Evolutionary conservation across 768 basidiomycete genomes (phyloP).

Genomic region (Phanerochaete carnosa): DNA sequence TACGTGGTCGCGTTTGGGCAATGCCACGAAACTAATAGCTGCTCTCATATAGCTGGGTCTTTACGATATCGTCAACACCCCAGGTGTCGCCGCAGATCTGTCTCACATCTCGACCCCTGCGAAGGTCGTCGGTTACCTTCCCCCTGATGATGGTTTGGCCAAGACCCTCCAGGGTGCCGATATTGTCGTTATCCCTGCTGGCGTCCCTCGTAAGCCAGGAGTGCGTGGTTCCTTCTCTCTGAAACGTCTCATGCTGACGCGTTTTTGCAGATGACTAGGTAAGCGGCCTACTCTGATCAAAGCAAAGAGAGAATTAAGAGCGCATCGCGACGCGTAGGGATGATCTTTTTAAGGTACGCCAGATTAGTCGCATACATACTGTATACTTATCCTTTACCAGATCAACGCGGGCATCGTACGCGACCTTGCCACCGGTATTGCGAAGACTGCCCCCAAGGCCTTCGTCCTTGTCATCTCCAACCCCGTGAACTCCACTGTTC

Average conservation of each 20-base stretch:
- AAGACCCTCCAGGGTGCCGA: conserved; percentile 83
- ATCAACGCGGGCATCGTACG: conserved; percentile 98
- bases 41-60: conserved; percentile 60
- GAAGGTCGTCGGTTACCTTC: conserved; percentile 78
- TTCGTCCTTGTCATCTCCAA: conserved; percentile 97
- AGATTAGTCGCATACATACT: not conserved
- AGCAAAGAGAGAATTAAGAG: not conserved
- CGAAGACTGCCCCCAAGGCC: conserved; percentile 80
- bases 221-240: conserved; percentile 41
- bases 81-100: conserved; percentile 93
- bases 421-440: conserved; percentile 89
- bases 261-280: conserved; percentile 49
- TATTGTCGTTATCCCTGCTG: conserved; percentile 93
- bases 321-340: conserved; percentile 49
- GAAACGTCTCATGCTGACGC: conserved; percentile 6
- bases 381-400: conserved; percentile 35
- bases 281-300: conserved; percentile 7
- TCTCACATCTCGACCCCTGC: conserved; percentile 91
- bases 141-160: conserved; percentile 77
- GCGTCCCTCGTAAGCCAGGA: conserved; percentile 93
- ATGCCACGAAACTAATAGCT: not conserved
- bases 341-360: conserved; percentile 87
- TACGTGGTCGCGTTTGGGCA: conserved; percentile 24
- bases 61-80: conserved; percentile 97
- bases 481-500: conserved; percentile 99